Percentiles rank a stretch among this genome's conserved stretches.
These are phyloP conservation scores for Chrysophaeum taylorii DNA, from an alignment of 352 stramenopile genomes.

Conservation along the genomic window DNA sequence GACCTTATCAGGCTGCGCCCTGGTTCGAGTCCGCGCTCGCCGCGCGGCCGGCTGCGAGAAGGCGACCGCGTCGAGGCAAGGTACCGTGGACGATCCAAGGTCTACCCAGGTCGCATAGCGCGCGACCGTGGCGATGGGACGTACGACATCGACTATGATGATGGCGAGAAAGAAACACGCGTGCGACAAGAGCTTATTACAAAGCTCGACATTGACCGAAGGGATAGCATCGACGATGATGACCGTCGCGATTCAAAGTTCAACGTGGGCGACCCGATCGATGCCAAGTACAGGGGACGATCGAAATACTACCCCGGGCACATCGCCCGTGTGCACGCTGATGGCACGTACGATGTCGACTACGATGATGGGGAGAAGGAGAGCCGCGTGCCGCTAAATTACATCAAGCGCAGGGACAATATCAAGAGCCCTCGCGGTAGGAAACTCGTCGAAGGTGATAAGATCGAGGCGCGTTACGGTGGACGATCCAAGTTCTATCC, in stretches of 20 bases:
- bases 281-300: slow-evolving; percentile 23
- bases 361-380: slow-evolving; percentile 65
- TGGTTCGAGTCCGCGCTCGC: background rate
- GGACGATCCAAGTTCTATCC: slow-evolving; percentile 21
- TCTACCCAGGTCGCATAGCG: no score
- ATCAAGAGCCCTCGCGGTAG: background rate
- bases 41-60: slow-evolving; percentile 18
- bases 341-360: slow-evolving; percentile 55
- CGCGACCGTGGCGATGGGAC: no score
- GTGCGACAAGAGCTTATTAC: slow-evolving; percentile 30
- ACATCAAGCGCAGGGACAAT: slow-evolving; percentile 19
- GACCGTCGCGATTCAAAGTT: no score
- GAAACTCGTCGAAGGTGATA: slow-evolving; percentile 33
- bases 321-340: slow-evolving; percentile 35
- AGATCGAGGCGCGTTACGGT: no score
- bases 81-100: no score
- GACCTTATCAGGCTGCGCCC: slow-evolving; percentile 10
- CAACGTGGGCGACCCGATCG: slow-evolving; percentile 34
- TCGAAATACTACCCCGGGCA: slow-evolving; percentile 43
- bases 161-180: slow-evolving; percentile 46
- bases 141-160: slow-evolving; percentile 54
- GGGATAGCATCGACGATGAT: slow-evolving; percentile 28
- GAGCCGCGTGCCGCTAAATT: slow-evolving; percentile 22
- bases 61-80: no score
- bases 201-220: no score